A percentile compares a stretch with the other conserved stretches of the same genome.
These are phyloP conservation scores for Euphorbia pulcherrima DNA, from an alignment of 345 rosid genomes.

Conservation along the genomic window DNA sequence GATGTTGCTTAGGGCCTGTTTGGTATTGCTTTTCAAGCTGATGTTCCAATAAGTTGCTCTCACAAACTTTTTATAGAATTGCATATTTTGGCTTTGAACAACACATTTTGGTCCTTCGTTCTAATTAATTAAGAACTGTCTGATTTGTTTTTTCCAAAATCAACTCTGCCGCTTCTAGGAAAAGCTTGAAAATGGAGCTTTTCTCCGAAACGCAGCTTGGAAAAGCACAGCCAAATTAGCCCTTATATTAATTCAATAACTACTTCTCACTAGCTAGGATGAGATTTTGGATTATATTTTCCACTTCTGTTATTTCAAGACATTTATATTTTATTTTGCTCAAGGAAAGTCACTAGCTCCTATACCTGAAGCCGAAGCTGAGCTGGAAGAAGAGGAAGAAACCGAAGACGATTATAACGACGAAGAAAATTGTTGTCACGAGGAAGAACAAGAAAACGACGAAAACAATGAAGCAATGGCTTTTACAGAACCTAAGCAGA, in stretches of 20 bases:
- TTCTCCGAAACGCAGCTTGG: too few relatives aligned
- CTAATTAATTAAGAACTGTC: too few relatives aligned
- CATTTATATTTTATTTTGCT: conserved; percentile 34
- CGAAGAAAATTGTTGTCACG: conserved; percentile 10
- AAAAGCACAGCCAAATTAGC: too few relatives aligned
- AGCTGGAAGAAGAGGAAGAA: conserved; percentile 73
- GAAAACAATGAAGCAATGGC: conserved; percentile 21
- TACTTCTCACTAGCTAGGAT: not conserved
- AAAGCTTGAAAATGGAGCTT: too few relatives aligned
- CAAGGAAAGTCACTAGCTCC: conserved; percentile 94
- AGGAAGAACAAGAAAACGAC: conserved; percentile 20
- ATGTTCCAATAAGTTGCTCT: too few relatives aligned
- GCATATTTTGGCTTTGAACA: too few relatives aligned
- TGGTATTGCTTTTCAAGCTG: too few relatives aligned
- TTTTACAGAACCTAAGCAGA: conserved; percentile 22
- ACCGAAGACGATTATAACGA: conserved; percentile 3
- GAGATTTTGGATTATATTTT: not conserved
- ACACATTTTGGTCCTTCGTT: too few relatives aligned
- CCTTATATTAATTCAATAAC: not conserved
- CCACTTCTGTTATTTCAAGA: conserved; percentile 21
- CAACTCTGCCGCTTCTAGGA: too few relatives aligned
- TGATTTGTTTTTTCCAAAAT: too few relatives aligned
- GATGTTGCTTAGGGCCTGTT: not conserved
- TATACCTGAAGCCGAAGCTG: conserved; percentile 85
- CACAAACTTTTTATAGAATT: too few relatives aligned